Percentiles rank a stretch among this genome's conserved stretches.
Conservation (phyloP, 75 land plant genomes). For the Cunninghamia lanceolata region DNA sequence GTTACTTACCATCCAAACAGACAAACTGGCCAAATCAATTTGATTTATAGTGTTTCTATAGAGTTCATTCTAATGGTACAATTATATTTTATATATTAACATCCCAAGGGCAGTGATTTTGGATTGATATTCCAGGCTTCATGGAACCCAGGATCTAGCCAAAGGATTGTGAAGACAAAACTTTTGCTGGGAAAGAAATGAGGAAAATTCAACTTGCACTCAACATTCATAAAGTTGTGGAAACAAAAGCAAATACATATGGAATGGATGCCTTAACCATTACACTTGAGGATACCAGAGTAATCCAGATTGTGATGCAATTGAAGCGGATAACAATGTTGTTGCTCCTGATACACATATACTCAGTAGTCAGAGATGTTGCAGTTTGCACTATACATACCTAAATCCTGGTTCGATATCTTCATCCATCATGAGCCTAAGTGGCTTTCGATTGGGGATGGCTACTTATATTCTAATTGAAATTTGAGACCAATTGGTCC, state of each 20-base stretch:
- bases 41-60: too few relatives aligned
- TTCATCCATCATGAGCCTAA: neutral
- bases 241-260: neutral
- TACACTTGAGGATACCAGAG: too few relatives aligned
- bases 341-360: neutral
- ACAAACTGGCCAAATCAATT: too few relatives aligned
- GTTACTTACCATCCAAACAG: too few relatives aligned
- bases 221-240: neutral
- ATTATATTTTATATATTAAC: too few relatives aligned
- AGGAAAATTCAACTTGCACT: neutral
- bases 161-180: neutral
- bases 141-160: neutral
- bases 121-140: neutral
- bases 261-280: neutral
- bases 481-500: neutral
- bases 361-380: neutral
- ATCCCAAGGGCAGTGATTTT: too few relatives aligned
- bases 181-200: neutral
- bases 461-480: neutral
- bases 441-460: neutral
- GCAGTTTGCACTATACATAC: neutral
- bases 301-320: neutral
- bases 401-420: neutral
- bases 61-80: too few relatives aligned
- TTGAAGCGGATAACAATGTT: neutral